These are phyloP conservation scores for Luzula sylvatica DNA, from an alignment of 176 grass and related monocot species.

Conservation along the genomic window DNA sequence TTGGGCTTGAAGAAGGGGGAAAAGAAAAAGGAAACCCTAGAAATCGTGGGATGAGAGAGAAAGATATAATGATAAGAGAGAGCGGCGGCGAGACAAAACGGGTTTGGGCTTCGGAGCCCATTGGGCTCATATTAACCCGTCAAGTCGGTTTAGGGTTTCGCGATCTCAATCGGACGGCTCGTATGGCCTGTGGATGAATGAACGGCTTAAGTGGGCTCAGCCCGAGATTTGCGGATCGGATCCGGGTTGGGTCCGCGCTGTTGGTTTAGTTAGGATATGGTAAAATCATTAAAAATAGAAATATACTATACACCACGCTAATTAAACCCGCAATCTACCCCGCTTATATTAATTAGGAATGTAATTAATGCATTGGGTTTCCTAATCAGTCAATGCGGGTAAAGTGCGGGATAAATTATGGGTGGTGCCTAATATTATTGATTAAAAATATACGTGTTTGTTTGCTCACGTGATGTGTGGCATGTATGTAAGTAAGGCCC, in stretches of 20 bases:
- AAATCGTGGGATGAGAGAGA: not conserved
- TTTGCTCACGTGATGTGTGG: too few species aligned
- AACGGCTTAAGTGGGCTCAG: slow-evolving; percentile 1
- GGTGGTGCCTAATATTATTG: too few species aligned
- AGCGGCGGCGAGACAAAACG: slow-evolving; percentile 9
- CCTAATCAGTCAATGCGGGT: too few species aligned
- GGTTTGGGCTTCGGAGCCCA: slow-evolving; percentile 23
- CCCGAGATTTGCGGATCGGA: not conserved
- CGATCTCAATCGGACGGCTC: slow-evolving; percentile 15
- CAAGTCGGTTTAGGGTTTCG: slow-evolving; percentile 6
- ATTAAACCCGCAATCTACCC: too few species aligned
- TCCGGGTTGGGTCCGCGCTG: not conserved
- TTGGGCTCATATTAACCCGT: slow-evolving; percentile 5
- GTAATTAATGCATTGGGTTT: too few species aligned
- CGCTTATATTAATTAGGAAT: too few species aligned
- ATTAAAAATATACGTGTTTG: too few species aligned
- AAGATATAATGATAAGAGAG: not conserved
- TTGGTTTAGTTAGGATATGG: not conserved
- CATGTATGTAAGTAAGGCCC: too few species aligned
- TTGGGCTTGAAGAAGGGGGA: not conserved
- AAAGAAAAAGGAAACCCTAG: slow-evolving; percentile 8
- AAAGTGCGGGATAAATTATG: too few species aligned
- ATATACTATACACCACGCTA: too few species aligned
- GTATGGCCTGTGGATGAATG: slow-evolving; percentile 2
- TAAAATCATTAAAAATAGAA: too few species aligned